Evolutionary conservation across 2,329 filamentous ascomycete species (phyloP), one percentile per base, ranked within the genome.

Genomic region (Diaporthe velutina): DNA sequence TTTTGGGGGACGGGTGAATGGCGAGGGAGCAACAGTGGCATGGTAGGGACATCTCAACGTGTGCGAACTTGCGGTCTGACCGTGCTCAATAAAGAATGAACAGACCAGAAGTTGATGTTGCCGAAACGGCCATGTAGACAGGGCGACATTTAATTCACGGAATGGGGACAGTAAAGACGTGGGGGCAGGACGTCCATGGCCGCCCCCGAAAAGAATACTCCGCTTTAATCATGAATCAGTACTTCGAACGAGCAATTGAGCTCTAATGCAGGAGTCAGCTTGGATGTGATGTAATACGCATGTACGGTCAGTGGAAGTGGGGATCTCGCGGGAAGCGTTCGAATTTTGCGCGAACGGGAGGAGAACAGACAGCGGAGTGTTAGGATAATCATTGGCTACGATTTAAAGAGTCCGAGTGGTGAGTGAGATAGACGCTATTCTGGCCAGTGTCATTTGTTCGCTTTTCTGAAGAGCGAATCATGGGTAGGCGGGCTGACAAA

Each of bases 351-450:
- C 19, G 60, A 66, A 66, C 28, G 40, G 40, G 17, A 66, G 60
- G 40, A 66, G 40, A 64, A 30, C 2, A 30, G 60, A 48, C 25
- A 12, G 25, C 19, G 4, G 60, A 17, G 30, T 33, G 38, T 13
- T 64, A 4, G 25, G 25, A 64, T 22, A 22, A 45, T 33, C 60
- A 64, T 33, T 64, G 60, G 60, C 60, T n/a, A n/a, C n/a, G n/a
- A n/a, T 45, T 28, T 38, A 22, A 15, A 15, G 40, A 28, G n/a
- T n/a, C n/a, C 40, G 48, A 66, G 40, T 17, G n/a, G 40, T 64
- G 60, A 22, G 22, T 33, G 28, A 66, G 60, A 33, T 66, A 9
- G 60, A 66, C 60, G 60, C 60, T 66, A n/a, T 15, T 66, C 19
- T 33, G 17, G 17, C 40, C 58, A 30, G 17, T 45, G 38, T 15